Percentiles rank a stretch among this genome's conserved stretches.
phyloP scores from a whole-genome alignment of 2,329 filamentous ascomycete species.

The Botryotinia globosa region DNA sequence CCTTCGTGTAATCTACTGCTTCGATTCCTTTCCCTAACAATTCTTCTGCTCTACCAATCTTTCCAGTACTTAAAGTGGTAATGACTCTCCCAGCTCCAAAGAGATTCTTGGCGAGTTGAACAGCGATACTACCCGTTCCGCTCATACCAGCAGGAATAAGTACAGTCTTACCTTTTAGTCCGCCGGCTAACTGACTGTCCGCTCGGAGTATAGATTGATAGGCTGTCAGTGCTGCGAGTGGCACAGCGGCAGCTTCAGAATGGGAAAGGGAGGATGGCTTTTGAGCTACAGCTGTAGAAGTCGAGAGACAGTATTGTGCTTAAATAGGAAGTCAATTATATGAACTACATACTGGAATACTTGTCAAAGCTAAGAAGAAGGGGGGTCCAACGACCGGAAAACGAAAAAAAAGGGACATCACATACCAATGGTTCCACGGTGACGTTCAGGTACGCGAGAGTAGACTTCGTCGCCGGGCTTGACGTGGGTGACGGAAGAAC shows the following conservation, averaged over 20 bases:
- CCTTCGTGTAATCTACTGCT: not conserved
- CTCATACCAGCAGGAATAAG: conserved; percentile 41
- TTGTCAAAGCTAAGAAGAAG: not conserved
- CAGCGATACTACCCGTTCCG: not conserved
- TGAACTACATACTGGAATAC: not conserved
- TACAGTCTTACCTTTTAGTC: conserved; percentile 43
- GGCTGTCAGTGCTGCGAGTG: conserved; percentile 42
- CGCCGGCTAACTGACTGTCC: conserved; percentile 36
- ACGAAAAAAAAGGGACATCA: not conserved
- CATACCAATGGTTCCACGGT: conserved; percentile 38
- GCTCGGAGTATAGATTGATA: conserved; percentile 41
- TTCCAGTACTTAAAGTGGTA: not conserved
- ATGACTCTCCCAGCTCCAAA: not conserved
- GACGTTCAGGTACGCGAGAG: conserved; percentile 37
- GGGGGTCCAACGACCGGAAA: not conserved
- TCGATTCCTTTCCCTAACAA: not conserved
- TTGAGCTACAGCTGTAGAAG: conserved; percentile 38
- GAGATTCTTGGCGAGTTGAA: not conserved
- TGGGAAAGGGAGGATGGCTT: conserved; percentile 44
- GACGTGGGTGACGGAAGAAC: conserved; percentile 38
- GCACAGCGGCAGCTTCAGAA: conserved; percentile 43
- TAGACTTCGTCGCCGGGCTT: conserved; percentile 44
- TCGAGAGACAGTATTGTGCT: conserved; percentile 30
- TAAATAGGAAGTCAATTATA: not conserved
- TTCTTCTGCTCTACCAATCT: not conserved